Percentiles rank a stretch among this genome's conserved stretches.
Conservation (phyloP, 116 monocot species). For the Iris pallida region DNA sequence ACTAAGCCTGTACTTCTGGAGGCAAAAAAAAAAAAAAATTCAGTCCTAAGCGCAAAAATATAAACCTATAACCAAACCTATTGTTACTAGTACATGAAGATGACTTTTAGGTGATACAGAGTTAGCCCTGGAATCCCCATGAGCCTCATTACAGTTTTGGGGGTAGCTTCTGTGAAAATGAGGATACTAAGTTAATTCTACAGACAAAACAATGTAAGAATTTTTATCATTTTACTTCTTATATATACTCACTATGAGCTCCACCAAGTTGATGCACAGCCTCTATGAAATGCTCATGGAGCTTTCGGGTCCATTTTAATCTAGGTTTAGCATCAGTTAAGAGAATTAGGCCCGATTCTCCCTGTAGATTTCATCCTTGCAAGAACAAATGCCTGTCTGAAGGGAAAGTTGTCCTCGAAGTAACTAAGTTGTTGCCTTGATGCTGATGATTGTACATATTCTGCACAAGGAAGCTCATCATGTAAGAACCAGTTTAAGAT, state of each 20-base stretch:
- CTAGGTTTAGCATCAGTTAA: conserved; percentile 98
- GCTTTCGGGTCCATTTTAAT: conserved; percentile 88
- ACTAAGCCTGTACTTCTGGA: conserved; percentile 87
- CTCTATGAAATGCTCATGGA: conserved; percentile 78
- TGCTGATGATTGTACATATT: conserved; percentile 52
- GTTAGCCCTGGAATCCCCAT: conserved; percentile 96
- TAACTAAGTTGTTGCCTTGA: conserved; percentile 32
- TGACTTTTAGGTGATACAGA: conserved; percentile 96
- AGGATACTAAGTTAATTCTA: conserved; percentile 4
- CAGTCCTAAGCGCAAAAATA: too few relatives aligned
- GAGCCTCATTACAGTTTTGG: conserved; percentile 91
- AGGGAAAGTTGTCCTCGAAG: conserved; percentile 37
- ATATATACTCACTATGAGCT: conserved; percentile 72
- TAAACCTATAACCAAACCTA: too few relatives aligned
- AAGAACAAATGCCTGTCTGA: conserved; percentile 49
- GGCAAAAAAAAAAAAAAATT: conserved; percentile 2
- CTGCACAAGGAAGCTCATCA: conserved; percentile 10
- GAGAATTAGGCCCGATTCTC: conserved; percentile 68
- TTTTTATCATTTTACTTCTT: background rate
- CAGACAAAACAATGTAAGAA: background rate
- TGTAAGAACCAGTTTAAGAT: background rate
- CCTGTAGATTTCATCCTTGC: conserved; percentile 42
- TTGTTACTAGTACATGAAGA: conserved; percentile 57
- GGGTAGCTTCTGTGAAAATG: conserved; percentile 72
- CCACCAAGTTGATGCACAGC: conserved; percentile 95